Evolutionary conservation across 805 yeast species (phyloP).

Genomic region (Schwanniomyces pseudopolymorphus): DNA sequence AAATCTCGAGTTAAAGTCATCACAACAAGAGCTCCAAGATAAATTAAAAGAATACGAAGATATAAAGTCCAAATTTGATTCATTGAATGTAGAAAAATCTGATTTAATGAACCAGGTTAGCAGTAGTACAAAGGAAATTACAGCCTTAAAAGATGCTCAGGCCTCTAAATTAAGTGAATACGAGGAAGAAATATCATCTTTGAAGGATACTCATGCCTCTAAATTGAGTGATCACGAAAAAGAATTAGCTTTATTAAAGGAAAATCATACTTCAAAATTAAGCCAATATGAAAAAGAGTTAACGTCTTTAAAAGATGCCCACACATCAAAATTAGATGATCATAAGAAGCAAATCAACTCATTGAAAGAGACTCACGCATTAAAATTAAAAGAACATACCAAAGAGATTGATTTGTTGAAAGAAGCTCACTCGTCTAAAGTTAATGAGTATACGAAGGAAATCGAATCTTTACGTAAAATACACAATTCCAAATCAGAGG

Average conservation of each 20-base stretch:
- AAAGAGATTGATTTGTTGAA: neutral
- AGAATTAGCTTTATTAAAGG: neutral
- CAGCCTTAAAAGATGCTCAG: neutral
- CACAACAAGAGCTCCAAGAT: neutral
- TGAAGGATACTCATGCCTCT: neutral
- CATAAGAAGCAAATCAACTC: no score
- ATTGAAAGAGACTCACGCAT: neutral
- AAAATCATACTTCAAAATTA: neutral
- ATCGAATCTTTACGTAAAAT: neutral
- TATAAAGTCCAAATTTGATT: neutral
- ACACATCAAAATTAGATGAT: neutral
- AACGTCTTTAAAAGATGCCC: neutral
- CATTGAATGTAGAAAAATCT: neutral
- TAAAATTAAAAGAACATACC: constrained; percentile 1
- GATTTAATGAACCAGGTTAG: neutral
- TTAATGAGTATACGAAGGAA: neutral
- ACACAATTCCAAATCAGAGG: neutral
- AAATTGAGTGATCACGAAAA: neutral
- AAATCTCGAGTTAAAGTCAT: neutral
- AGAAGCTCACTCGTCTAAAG: no score
- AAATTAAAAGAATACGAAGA: neutral
- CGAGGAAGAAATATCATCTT: neutral
- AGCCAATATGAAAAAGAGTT: neutral
- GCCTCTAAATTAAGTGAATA: neutral
- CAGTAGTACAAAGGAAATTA: neutral